Percentiles rank a stretch among this genome's conserved stretches.
phyloP scores from a whole-genome alignment of 345 rosid genomes.

The Hypericum perforatum region DNA sequence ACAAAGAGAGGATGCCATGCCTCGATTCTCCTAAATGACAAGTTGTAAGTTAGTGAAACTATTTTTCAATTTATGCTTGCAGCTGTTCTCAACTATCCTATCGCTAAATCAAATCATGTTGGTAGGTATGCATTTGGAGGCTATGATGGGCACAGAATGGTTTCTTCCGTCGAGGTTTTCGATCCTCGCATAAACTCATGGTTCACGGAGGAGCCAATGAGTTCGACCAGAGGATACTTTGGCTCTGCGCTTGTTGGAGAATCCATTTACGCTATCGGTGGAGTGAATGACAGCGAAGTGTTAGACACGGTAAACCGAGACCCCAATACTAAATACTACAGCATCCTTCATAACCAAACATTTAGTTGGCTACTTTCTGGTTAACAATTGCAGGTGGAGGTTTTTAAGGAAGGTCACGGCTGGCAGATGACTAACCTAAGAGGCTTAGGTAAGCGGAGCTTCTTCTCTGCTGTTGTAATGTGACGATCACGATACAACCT shows the following conservation, averaged over 20 bases:
- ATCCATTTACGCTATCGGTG: conserved; percentile 26
- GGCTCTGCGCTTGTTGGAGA: conserved; percentile 24
- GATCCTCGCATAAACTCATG: conserved; percentile 32
- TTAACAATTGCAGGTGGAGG: conserved; percentile 21
- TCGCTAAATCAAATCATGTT: background rate
- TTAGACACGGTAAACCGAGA: conserved; percentile 21
- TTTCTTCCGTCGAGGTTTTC: conserved; percentile 24
- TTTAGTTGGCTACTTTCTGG: background rate
- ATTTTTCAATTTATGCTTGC: no score
- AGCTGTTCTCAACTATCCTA: background rate
- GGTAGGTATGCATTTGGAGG: conserved; percentile 36
- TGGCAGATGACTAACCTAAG: conserved; percentile 24
- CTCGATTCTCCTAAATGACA: conserved; percentile 54
- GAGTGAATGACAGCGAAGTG: conserved; percentile 13
- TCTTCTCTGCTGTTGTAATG: conserved; percentile 16
- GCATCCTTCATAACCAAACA: background rate
- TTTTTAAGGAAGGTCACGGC: conserved; percentile 21
- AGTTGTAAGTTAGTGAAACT: conserved; percentile 37
- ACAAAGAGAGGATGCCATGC: conserved; percentile 58
- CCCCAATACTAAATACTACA: background rate
- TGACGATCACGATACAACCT: conserved; percentile 2
- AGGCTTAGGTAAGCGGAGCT: conserved; percentile 28
- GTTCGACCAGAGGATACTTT: conserved; percentile 19
- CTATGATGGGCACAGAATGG: conserved; percentile 23
- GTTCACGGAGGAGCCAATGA: conserved; percentile 25